Conservation (phyloP, 2,329 filamentous ascomycete species). For the Tolypocladium tundrense region DNA sequence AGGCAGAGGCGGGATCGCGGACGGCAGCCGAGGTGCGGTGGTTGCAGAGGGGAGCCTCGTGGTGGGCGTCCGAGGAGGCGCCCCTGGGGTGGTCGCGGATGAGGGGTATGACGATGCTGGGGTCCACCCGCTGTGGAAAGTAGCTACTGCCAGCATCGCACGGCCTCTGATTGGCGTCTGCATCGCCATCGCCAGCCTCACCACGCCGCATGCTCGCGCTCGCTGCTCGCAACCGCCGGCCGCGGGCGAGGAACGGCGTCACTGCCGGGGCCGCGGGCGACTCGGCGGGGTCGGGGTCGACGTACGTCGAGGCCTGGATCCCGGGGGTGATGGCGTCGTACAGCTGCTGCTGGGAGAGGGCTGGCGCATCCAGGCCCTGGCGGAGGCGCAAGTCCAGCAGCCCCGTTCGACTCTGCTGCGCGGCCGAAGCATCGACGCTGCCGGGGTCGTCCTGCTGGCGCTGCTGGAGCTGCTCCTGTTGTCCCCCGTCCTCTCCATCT, state of each 20-base stretch:
- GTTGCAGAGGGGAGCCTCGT: constrained; percentile 1
- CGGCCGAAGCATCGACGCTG: no score
- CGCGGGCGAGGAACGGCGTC: neutral
- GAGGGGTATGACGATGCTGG: constrained; percentile 4
- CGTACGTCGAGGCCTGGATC: constrained; percentile 14
- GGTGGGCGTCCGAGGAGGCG: neutral
- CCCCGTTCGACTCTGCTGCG: neutral
- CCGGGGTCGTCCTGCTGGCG: no score
- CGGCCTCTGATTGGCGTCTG: neutral
- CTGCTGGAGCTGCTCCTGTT: neutral
- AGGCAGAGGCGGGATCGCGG: neutral
- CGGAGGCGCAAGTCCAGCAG: neutral
- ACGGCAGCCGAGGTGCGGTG: neutral
- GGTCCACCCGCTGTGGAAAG: constrained; percentile 4
- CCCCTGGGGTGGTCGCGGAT: neutral
- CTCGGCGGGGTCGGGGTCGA: constrained; percentile 3
- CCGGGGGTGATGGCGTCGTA: constrained; percentile 15
- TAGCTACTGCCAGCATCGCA: neutral
- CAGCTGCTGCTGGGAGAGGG: neutral
- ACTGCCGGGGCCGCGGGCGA: neutral
- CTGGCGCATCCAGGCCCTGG: neutral
- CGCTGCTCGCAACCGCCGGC: neutral
- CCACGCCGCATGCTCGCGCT: neutral
- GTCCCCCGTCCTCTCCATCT: neutral
- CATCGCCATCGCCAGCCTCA: no score